Evolutionary conservation across 2,329 filamentous ascomycete genomes (phyloP), one percentile per base, ranked within the genome.

Genomic region (Phyllosticta citrichinensis): DNA sequence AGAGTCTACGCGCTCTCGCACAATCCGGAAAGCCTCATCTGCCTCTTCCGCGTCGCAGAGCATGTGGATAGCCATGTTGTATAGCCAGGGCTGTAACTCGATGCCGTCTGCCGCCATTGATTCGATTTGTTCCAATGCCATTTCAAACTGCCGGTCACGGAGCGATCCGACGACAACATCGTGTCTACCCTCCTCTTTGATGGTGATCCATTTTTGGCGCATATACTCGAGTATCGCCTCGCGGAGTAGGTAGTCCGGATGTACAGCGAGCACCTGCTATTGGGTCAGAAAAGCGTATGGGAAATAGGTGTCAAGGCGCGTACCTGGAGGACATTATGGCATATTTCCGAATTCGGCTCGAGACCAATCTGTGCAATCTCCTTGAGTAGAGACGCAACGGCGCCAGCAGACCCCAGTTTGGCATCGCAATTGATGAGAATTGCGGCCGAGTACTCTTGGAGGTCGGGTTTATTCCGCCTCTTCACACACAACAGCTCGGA

Each of bases 171-270:
- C 75, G 1, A 87, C 81, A 20, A 95, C 79, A 68, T 83, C 84
- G 66, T 88, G 83, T 69, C 82, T 83, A 9, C 85, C 87, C 6
- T 81, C 78, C 11, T 79, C 81, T 52, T 80, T 83, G 9, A 89
- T 75, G 9, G 78, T 76, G 58, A 88, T 81, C 88, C 91, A 96
- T 64, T 84, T 80, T 61, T 84, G 79, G 67, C 84, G 83, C 87
- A 94, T 91, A 61, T 87, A 85, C 60, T 83, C 76, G 50, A 97
- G 76, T 3, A 96, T 80, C 40, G 86, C 80, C 58, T 83, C 81
- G 40, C 91, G 85, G 24, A 94, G 76, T 5, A 91, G 66, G 67
- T 95, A 93, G 73, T 97, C 89, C 0, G 93, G 90, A 70, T 97
- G 94, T 9, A 94, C 83, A 0, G 89, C 84, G 24, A 97, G 79